Base-by-base conservation (phyloP, 345 rosid genomes). In the Arabis hirsuta region DNA sequence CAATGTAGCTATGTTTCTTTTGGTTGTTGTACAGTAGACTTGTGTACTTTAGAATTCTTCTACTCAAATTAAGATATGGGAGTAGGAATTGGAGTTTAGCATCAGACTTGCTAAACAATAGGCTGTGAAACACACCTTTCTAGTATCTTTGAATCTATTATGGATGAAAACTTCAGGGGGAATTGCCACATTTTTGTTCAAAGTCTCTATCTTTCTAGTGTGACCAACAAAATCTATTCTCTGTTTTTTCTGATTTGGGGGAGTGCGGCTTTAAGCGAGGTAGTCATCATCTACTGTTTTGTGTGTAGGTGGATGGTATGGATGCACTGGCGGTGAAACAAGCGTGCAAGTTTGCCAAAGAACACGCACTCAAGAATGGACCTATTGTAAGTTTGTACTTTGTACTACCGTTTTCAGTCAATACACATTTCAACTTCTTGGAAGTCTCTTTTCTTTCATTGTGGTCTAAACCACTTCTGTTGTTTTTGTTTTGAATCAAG, bases 331-430 rank as follows among this genome's bases (percentile, higher is more conserved):
- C 97, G 64, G 99, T 95, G 77, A 95, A 95, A 65, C 98, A 95
- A 74, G 99, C 96, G 5, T 95, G 99, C 85, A 86, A 81, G 78
- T 91, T 90, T 71, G 98, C 99, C 11, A 95, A 95, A 83, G 98
- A 90, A 79, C 85, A 85, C 78, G 96, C 83, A 4, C 80, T 90
- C 74, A 91, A 90, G 86, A 91, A 90, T 83, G 98, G 98, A 63
- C 99, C 99, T 52, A 84, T 95, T 73, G 98, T 95, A 80, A 88
- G 96, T 85, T 74, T 51, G n/a, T n/a, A n/a, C n/a, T n/a, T 61
- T 47, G 16, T 55, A 56, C 46, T 22, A 6, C 22, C 1, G 16
- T 16, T 9, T 43, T 42, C 31, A 4, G 0, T 41, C 14, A 14
- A 39, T 3, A n/a, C 12, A 16, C 60, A 67, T 26, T 36, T 16